Percentiles rank a stretch among this genome's conserved stretches.
Conservation (phyloP, 352 stramenopile species). For the Phytophthora multivora region DNA sequence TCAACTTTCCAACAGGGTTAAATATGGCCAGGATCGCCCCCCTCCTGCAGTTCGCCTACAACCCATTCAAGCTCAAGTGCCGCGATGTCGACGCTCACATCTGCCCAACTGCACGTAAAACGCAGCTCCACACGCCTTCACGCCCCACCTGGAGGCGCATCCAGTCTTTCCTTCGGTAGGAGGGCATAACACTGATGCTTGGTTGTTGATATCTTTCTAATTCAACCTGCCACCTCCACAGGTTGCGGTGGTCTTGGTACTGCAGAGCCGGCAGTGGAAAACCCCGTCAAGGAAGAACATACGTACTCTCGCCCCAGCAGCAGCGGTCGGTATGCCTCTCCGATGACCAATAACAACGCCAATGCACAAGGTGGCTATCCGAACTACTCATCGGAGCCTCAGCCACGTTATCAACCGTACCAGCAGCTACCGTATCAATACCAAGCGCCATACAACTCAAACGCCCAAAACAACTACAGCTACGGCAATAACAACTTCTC, state of each 20-base stretch:
- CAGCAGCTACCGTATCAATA: slow-evolving; percentile 20
- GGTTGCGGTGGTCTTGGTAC: slow-evolving; percentile 59
- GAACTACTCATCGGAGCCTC: slow-evolving; percentile 1
- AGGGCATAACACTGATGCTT: neutral
- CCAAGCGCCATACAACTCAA: slow-evolving; percentile 18
- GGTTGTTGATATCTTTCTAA: neutral
- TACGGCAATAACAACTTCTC: slow-evolving; percentile 21
- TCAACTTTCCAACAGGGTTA: slow-evolving; percentile 6
- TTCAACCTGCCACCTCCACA: slow-evolving; percentile 5
- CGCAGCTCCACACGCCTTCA: slow-evolving; percentile 80
- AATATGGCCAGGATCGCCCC: slow-evolving; percentile 8
- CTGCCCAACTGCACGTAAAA: slow-evolving; percentile 73
- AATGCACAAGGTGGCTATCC: slow-evolving; percentile 13
- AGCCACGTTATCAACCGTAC: slow-evolving; percentile 15
- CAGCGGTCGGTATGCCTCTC: slow-evolving; percentile 17
- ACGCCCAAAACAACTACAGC: slow-evolving; percentile 7
- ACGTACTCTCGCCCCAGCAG: slow-evolving; percentile 14
- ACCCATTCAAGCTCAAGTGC: slow-evolving; percentile 2
- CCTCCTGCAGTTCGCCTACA: neutral
- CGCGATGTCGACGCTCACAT: slow-evolving; percentile 80
- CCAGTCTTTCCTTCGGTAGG: slow-evolving; percentile 73
- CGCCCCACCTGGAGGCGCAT: slow-evolving; percentile 64
- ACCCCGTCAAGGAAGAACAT: slow-evolving; percentile 22
- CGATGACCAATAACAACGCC: slow-evolving; percentile 11
- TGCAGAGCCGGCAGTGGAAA: slow-evolving; percentile 31